phyloP scores from a whole-genome alignment of 805 yeast genomes.

The Candida peoriensis region DNA sequence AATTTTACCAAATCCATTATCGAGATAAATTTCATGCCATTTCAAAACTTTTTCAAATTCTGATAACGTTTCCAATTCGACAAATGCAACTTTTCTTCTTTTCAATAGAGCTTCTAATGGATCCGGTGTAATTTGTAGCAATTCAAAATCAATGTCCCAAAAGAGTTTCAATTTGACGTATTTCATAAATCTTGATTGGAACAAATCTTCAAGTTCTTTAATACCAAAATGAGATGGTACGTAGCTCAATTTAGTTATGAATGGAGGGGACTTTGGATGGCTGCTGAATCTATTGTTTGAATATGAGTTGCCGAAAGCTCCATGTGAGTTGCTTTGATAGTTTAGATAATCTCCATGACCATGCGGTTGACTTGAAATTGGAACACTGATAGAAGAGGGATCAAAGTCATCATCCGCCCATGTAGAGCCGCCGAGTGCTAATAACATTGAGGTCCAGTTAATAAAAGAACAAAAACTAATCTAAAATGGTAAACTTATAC shows the following conservation, averaged over 20 bases:
- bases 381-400: constrained; percentile 51
- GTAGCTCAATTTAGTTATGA: constrained; percentile 56
- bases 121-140: constrained; percentile 26
- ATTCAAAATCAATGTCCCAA: constrained; percentile 41
- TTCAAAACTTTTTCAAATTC: constrained; percentile 56
- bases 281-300: constrained; percentile 1
- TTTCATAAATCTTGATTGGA: constrained; percentile 56
- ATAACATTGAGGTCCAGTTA: neutral
- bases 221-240: constrained; percentile 52
- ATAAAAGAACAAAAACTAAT: neutral
- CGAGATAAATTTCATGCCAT: constrained; percentile 54
- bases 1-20: constrained; percentile 31
- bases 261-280: constrained; percentile 43
- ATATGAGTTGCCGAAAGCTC: constrained; percentile 1
- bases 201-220: constrained; percentile 50
- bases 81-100: constrained; percentile 57
- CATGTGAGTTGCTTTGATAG: constrained; percentile 8
- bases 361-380: constrained; percentile 23
- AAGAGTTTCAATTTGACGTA: constrained; percentile 57
- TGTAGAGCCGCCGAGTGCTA: constrained; percentile 37
- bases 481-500: constrained; percentile 5
- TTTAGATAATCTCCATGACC: constrained; percentile 5
- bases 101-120: constrained; percentile 19
- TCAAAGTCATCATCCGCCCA: constrained; percentile 76
- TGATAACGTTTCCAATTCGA: constrained; percentile 45